phyloP scores from a whole-genome alignment of 768 basidiomycete species.

The Crucibulum laeve region DNA sequence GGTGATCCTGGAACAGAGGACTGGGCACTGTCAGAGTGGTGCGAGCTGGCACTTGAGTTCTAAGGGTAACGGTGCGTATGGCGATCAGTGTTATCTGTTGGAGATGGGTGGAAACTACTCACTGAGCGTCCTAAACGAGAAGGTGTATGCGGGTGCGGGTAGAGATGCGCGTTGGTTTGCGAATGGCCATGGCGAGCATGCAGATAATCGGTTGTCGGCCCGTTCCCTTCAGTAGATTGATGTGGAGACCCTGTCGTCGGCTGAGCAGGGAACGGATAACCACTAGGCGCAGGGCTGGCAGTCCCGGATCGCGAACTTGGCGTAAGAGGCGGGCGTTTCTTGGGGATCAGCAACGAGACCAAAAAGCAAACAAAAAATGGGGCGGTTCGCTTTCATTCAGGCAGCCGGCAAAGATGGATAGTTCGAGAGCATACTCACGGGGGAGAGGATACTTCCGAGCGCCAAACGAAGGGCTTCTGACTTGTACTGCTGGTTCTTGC shows the following conservation, averaged over 20 bases:
- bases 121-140: conserved; percentile 32
- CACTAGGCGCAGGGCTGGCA: conserved; percentile 38
- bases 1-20: conserved; percentile 14
- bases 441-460: conserved; percentile 56
- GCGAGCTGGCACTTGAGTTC: conserved; percentile 12
- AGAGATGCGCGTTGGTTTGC: conserved; percentile 16
- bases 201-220: conserved; percentile 22
- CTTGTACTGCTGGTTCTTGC: conserved; percentile 34
- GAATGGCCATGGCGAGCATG: conserved; percentile 19
- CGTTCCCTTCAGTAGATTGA: conserved; percentile 16
- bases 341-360: conserved; percentile 7
- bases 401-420: conserved; percentile 3
- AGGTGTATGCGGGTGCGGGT: conserved; percentile 22
- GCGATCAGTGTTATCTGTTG: neutral
- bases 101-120: conserved; percentile 12
- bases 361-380: conserved; percentile 4
- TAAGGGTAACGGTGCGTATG: conserved; percentile 5
- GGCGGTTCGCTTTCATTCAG: conserved; percentile 9
- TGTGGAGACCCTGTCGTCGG: conserved; percentile 6
- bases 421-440: conserved; percentile 34
- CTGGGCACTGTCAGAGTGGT: conserved; percentile 7
- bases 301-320: conserved; percentile 43
- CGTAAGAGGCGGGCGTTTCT: conserved; percentile 49
- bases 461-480: conserved; percentile 47
- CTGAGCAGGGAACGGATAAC: conserved; percentile 22